These are phyloP conservation scores for Spencermartinsiella europaea DNA, from an alignment of 805 yeast genomes.

Conservation along the genomic window DNA sequence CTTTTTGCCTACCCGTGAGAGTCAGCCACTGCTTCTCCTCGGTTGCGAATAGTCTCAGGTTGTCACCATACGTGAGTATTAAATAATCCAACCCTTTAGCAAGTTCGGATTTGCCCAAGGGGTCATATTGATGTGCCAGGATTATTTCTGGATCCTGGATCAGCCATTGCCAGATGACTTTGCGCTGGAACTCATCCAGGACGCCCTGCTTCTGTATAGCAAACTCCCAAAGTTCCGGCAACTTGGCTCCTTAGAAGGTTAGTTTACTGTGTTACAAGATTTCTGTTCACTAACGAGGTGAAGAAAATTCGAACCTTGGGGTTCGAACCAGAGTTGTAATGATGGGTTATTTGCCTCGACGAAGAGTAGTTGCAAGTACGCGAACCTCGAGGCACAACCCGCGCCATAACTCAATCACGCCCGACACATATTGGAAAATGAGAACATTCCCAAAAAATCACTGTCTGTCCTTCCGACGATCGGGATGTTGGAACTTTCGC, in stretches of 20 bases:
- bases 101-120: slow-evolving; percentile 12
- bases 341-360: no score
- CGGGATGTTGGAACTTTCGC: no score
- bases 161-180: slow-evolving; percentile 28
- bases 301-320: background rate
- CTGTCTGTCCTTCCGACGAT: no score
- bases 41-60: slow-evolving; percentile 22
- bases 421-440: no score
- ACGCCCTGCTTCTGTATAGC: slow-evolving; percentile 15
- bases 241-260: slow-evolving; percentile 21
- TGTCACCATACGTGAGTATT: slow-evolving; percentile 12
- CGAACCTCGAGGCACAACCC: no score
- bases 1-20: slow-evolving; percentile 31
- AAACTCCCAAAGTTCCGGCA: slow-evolving; percentile 27
- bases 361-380: no score
- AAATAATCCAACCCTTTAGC: slow-evolving; percentile 11
- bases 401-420: no score
- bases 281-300: no score
- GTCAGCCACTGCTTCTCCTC: slow-evolving; percentile 33
- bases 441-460: no score
- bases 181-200: slow-evolving; percentile 22
- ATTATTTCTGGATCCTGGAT: slow-evolving; percentile 18
- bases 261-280: background rate
- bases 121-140: slow-evolving; percentile 12
- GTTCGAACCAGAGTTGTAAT: background rate